phyloP scores from a whole-genome alignment of 768 basidiomycete genomes.

The Sistotremastrum suecicum region DNA sequence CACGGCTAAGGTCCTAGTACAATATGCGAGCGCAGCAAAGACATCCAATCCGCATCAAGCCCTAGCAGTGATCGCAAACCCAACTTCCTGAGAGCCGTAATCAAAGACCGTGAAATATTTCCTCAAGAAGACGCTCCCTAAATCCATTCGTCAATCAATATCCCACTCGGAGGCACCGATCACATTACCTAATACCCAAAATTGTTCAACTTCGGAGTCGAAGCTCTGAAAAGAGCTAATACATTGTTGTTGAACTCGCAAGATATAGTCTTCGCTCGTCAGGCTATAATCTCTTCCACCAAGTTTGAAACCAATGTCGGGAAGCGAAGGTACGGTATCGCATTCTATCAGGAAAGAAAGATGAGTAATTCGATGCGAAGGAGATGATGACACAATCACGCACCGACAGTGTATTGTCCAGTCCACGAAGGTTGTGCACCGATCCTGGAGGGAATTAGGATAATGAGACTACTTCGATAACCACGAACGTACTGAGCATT shows the following conservation, averaged over 20 bases:
- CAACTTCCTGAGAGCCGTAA: slow-evolving; percentile 61
- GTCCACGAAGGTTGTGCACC: slow-evolving; percentile 93
- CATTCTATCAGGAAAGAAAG: slow-evolving; percentile 30
- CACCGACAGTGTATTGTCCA: slow-evolving; percentile 76
- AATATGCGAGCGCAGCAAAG: too few relatives aligned
- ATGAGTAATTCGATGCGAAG: too few relatives aligned
- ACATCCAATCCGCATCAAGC: too few relatives aligned
- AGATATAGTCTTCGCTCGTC: slow-evolving; percentile 75
- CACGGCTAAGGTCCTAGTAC: too few relatives aligned
- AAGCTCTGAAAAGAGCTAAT: slow-evolving; percentile 87
- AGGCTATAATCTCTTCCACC: slow-evolving; percentile 67
- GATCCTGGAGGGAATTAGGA: slow-evolving; percentile 28
- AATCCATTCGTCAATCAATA: not conserved
- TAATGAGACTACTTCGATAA: not conserved
- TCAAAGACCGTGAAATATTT: slow-evolving; percentile 90
- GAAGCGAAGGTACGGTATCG: slow-evolving; percentile 66
- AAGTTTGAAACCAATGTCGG: slow-evolving; percentile 75
- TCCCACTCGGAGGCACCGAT: not conserved
- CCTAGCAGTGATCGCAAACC: slow-evolving; percentile 45
- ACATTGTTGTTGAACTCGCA: slow-evolving; percentile 84
- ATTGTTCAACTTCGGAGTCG: slow-evolving; percentile 64
- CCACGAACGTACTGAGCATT: slow-evolving; percentile 46
- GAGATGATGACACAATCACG: too few relatives aligned
- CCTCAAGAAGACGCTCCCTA: slow-evolving; percentile 84
- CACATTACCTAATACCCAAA: slow-evolving; percentile 78